Base-by-base conservation (phyloP, 1,284 basidiomycete genomes). In the Trametes pubescens region DNA sequence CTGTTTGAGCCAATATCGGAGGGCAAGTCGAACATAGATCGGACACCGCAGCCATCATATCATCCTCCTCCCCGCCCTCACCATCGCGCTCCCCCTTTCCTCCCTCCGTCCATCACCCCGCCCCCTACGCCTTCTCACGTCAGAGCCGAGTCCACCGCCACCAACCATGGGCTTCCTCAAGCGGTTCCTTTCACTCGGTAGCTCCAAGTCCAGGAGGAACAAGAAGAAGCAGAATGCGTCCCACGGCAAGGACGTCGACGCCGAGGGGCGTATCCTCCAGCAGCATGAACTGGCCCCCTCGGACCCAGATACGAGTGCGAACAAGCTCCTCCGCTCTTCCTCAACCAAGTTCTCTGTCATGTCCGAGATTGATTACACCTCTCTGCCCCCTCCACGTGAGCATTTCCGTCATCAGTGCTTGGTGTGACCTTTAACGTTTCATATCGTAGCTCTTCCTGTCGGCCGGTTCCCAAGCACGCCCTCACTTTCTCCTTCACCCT, bases 301-400 rank as follows among this genome's bases (percentile, higher is more conserved):
- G 48, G 83, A 87, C 57, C 83, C 85, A 61, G 89, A 89, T 70
- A 85, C 82, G 34, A 84, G 84, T 40, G 76, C 72, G 14, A 86
- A 83, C 63, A 85, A 86, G 21, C 79, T 93, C 10, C 75, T 93
- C 32, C 85, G 91, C 48, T 91, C 90, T 0, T 88, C 89, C 10
- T 92, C 91, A 10, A 82, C 87, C 47, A 84, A 87, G 57, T 89
- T 82, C 75, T 79, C 82, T 7, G 82, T 84, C 24, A 82, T 84
- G 47, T 76, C 82, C 9, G 86, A 87, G 69, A 74, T 83, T 9
- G 85, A 87, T 73, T 84, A 86, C 70, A 72, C 79, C 26, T 79
- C 82, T 46, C 74, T 91, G 11, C 86, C 90, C 22, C 89, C 89
- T 61, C 75, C 92, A 66, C 89, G 91, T 93, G 72, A 79, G 91